Percentiles rank a stretch among this genome's conserved stretches.
Evolutionary conservation across 345 rosid species (phyloP).

Genomic region (Citropsis articulata): DNA sequence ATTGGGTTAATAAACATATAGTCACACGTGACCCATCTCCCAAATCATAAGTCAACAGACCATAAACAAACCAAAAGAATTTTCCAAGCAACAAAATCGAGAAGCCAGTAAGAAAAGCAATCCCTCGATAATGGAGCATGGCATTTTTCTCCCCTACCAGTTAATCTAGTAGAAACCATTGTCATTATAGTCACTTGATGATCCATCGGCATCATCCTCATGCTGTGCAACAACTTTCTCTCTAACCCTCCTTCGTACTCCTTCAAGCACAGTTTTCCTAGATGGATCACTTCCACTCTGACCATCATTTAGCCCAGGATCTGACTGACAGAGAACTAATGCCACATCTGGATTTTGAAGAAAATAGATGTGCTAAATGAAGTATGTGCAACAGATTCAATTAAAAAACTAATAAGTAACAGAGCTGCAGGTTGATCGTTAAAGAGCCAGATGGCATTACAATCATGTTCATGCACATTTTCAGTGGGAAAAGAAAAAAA

Average conservation of each 20-base stretch:
- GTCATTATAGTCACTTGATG: constrained; percentile 66
- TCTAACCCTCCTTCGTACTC: constrained; percentile 69
- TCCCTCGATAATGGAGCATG: background rate
- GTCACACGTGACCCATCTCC: background rate
- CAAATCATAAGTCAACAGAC: background rate
- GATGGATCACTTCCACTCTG: constrained; percentile 70
- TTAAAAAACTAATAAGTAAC: background rate
- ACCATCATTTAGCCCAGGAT: constrained; percentile 87
- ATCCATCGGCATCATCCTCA: constrained; percentile 72
- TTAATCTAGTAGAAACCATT: constrained; percentile 9
- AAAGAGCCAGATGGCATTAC: background rate
- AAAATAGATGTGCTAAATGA: background rate
- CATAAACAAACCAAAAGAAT: constrained; percentile 25
- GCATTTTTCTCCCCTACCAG: background rate
- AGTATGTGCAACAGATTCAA: background rate
- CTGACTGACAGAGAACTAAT: constrained; percentile 85
- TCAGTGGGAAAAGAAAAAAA: background rate
- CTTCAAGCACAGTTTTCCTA: constrained; percentile 73
- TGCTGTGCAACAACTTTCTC: constrained; percentile 86
- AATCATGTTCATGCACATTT: background rate
- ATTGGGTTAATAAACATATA: background rate
- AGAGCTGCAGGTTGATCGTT: background rate
- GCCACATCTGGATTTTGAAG: constrained; percentile 66
- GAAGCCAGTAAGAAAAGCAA: background rate
- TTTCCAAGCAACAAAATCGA: too few relatives aligned